These are phyloP conservation scores for Phytopythium ostracodes DNA, from an alignment of 352 stramenopile species.

Conservation along the genomic window DNA sequence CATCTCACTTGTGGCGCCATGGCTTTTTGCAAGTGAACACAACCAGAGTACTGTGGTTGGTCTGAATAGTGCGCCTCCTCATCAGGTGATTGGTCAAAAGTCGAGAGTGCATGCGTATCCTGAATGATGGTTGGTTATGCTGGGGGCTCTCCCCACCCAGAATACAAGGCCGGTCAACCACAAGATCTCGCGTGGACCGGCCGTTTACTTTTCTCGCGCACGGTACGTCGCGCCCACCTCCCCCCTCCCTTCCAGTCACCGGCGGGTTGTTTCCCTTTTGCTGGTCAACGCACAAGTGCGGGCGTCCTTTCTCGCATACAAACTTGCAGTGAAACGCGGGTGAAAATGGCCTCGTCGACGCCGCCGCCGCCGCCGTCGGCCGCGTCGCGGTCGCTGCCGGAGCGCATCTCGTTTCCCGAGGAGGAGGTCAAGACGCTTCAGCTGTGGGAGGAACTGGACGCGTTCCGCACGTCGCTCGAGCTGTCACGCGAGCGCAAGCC, in stretches of 20 bases:
- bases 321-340: background rate
- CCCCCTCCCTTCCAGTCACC: background rate
- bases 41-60: background rate
- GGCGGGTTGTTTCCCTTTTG: background rate
- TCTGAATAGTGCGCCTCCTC: background rate
- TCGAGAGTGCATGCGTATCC: no score
- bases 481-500: constrained; percentile 91
- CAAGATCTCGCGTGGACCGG: background rate
- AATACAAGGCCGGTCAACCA: background rate
- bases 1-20: no score
- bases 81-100: background rate
- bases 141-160: no score
- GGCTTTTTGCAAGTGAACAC: no score
- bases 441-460: constrained; percentile 85
- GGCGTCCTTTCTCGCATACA: background rate
- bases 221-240: background rate
- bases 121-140: background rate
- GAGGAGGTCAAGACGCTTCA: constrained; percentile 74
- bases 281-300: background rate
- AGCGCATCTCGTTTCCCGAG: constrained; percentile 85
- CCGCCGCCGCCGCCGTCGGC: background rate
- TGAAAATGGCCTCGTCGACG: background rate
- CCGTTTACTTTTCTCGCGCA: background rate
- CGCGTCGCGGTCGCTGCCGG: constrained; percentile 60
- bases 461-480: constrained; percentile 90